Base-by-base conservation (phyloP, 108 stramenopile species). In the Parietichytrium sp. region DNA sequence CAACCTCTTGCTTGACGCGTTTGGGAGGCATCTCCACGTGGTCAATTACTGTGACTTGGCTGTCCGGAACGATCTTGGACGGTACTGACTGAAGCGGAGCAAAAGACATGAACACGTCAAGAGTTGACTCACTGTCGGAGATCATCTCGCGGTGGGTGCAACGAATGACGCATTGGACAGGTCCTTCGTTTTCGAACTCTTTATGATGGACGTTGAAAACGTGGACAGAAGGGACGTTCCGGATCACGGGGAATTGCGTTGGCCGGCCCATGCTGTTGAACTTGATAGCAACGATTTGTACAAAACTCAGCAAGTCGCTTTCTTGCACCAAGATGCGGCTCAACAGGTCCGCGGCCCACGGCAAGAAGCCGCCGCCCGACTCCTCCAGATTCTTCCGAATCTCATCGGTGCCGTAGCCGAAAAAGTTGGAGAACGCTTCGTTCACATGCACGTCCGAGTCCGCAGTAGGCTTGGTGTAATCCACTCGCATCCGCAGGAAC, bases 391-490 rank as follows among this genome's bases (percentile, higher is more conserved):
- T 45, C 0, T 25, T 16, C 42, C 45, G 38, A 2, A 72, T 72
- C 45, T 72, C 61, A n/a, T 72, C 61, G 42, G 38, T 25, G 42
- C 61, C 61, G 42, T 72, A 72, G 61, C 61, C 61, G 38, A 72
- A 45, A 42, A 72, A 42, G 20, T 36, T 6, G 23, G 36, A 33
- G 42, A 72, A 72, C 10, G 7, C 20, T 12, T 25, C 20, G 20
- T 33, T 72, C 15, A 72, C 61, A 0, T 33, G 36, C n/a, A 72
- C 61, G 38, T 72, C 45, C 29, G 61, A 72, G 38, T 72, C 61
- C 13, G 61, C 10, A 42, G 38, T 42, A n/a, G 61, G 61, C 8
- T 33, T 10, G 38, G 45, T 72, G 61, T 72, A 72, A 20, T 72
- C 61, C 6, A 72, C 61, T n/a, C 20, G 36, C 38, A 72, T 45